Evolutionary conservation across 371 early-diverging fungal species (phyloP).

Genomic region (Circinella umbellata): DNA sequence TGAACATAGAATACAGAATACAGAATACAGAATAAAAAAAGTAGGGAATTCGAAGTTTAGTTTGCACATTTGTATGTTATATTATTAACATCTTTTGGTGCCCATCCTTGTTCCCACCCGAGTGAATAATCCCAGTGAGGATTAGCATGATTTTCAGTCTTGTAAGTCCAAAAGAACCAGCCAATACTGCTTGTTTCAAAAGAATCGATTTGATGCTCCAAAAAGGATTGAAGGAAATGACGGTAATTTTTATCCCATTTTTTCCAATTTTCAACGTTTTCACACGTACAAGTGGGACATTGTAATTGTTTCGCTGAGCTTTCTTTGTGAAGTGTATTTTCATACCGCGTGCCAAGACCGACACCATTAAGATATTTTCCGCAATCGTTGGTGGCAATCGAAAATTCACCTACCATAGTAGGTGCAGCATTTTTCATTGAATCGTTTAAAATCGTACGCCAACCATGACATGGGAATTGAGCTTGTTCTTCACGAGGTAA

Average conservation of each 20-base stretch:
- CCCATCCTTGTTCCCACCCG: slow-evolving; percentile 52
- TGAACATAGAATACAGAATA: neutral
- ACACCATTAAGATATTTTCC: slow-evolving; percentile 76
- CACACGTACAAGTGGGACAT: slow-evolving; percentile 55
- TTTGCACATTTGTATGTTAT: slow-evolving; percentile 7
- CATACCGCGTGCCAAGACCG: slow-evolving; percentile 67
- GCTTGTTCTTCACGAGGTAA: slow-evolving; percentile 44
- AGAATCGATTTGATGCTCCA: slow-evolving; percentile 53
- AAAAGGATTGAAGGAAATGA: slow-evolving; percentile 36
- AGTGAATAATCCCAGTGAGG: slow-evolving; percentile 76
- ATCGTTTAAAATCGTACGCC: slow-evolving; percentile 29
- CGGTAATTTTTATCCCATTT: slow-evolving; percentile 40
- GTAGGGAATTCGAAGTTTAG: neutral
- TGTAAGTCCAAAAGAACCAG: slow-evolving; percentile 86
- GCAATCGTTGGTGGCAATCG: slow-evolving; percentile 77
- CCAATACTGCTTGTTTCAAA: slow-evolving; percentile 56
- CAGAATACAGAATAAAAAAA: neutral
- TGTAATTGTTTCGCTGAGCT: slow-evolving; percentile 14
- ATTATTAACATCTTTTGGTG: slow-evolving; percentile 40
- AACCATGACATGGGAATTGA: slow-evolving; percentile 51
- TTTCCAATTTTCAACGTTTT: slow-evolving; percentile 40
- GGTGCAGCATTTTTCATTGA: slow-evolving; percentile 39
- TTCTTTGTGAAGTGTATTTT: slow-evolving; percentile 50
- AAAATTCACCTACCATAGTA: slow-evolving; percentile 79
- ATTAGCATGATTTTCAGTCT: slow-evolving; percentile 66